Percentiles rank a stretch among this genome's conserved stretches.
Conservation (phyloP, 225 moss, liverwort and hornwort species). For the Marchantia paleacea region DNA sequence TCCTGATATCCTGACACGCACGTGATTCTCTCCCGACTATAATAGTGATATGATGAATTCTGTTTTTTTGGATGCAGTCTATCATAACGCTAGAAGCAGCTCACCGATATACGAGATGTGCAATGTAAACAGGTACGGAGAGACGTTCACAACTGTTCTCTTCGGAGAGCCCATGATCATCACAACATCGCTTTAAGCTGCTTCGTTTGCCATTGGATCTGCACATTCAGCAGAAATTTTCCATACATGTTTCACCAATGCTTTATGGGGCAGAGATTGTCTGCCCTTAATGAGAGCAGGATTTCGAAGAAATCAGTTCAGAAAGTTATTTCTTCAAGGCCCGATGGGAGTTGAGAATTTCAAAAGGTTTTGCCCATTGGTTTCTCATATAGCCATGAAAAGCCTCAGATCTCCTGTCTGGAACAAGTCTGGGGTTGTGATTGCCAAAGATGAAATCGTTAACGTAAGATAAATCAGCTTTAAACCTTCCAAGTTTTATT, state of each 20-base stretch:
- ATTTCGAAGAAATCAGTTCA: neutral
- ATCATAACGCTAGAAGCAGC: too few relatives aligned
- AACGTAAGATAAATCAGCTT: neutral
- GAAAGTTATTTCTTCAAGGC: neutral
- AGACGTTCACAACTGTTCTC: constrained; percentile 15
- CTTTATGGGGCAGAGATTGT: neutral
- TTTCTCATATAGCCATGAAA: neutral
- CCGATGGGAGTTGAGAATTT: neutral
- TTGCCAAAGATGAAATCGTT: neutral
- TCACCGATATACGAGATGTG: too few relatives aligned
- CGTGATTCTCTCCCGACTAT: too few relatives aligned
- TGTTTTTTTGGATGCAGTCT: too few relatives aligned
- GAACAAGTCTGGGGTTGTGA: neutral
- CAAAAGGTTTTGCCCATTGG: neutral
- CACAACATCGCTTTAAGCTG: constrained; percentile 4
- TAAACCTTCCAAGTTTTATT: too few relatives aligned
- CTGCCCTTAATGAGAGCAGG: neutral
- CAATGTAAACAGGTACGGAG: constrained; percentile 14
- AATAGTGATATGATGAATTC: too few relatives aligned
- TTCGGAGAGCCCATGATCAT: constrained; percentile 14
- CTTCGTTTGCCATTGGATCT: neutral
- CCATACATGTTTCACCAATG: neutral
- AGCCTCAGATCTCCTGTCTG: neutral
- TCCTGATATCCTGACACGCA: too few relatives aligned
- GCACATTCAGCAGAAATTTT: neutral